Percentiles rank a stretch among this genome's conserved stretches.
phyloP scores from a whole-genome alignment of 305 asterid genomes.

The Fraxinus velutina region DNA sequence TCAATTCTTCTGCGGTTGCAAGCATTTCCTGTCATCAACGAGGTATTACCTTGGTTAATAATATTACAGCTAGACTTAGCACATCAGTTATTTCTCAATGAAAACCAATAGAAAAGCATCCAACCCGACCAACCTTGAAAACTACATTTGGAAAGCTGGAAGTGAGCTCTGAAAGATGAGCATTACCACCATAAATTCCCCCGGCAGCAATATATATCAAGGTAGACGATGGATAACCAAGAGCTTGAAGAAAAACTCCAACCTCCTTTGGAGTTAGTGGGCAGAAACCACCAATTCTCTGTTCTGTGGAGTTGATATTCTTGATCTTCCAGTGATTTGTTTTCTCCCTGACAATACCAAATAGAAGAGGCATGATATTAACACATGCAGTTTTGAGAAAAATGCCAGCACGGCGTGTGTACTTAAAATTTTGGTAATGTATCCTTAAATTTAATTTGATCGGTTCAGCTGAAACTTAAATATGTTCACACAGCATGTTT shows the following conservation, averaged over 20 bases:
- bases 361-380: constrained; percentile 14
- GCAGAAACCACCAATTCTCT: constrained; percentile 78
- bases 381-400: not conserved
- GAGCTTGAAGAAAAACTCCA: constrained; percentile 80
- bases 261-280: constrained; percentile 96
- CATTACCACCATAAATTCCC: constrained; percentile 77
- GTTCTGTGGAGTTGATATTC: constrained; percentile 75
- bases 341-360: constrained; percentile 52
- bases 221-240: constrained; percentile 73
- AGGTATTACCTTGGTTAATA: constrained; percentile 24
- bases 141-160: constrained; percentile 76
- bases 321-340: constrained; percentile 90
- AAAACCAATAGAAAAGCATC: constrained; percentile 9
- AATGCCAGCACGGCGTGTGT: not conserved
- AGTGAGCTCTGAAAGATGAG: constrained; percentile 73
- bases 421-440: not conserved
- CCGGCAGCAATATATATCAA: constrained; percentile 91
- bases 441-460: not conserved
- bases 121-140: constrained; percentile 55
- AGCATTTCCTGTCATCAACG: constrained; percentile 71
- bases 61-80: constrained; percentile 20
- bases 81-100: constrained; percentile 6
- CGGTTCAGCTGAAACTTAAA: not conserved
- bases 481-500: not conserved
- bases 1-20: constrained; percentile 66